These are phyloP conservation scores for Adansonia grandidieri DNA, from an alignment of 441 rosid genomes.

Conservation along the genomic window DNA sequence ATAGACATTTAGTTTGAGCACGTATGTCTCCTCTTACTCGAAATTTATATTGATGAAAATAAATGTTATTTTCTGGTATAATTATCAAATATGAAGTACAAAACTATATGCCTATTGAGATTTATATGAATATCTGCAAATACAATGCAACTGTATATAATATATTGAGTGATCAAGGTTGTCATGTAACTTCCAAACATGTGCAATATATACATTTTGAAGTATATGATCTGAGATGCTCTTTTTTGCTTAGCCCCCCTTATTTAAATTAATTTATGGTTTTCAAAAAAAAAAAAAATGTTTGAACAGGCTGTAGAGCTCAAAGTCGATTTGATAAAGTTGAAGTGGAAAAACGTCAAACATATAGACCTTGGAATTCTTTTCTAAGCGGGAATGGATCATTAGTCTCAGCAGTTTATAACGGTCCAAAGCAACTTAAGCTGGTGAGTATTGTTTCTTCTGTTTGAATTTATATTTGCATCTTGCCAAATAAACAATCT, in stretches of 20 bases:
- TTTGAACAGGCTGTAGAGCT: conserved; percentile 34
- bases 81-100: background rate
- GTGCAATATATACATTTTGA: background rate
- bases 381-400: conserved; percentile 25
- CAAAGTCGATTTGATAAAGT: conserved; percentile 11
- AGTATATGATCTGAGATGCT: background rate
- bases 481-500: background rate
- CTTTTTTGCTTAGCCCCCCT: conserved; percentile 3
- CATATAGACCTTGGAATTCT: conserved; percentile 37
- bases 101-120: conserved; percentile 9
- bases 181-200: conserved; percentile 8
- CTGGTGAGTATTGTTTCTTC: conserved; percentile 37
- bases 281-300: background rate
- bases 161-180: background rate
- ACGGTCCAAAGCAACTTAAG: conserved; percentile 24
- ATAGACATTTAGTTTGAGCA: conserved; percentile 1
- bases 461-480: background rate
- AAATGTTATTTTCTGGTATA: background rate
- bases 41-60: background rate
- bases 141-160: background rate
- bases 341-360: conserved; percentile 33
- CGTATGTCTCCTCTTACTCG: background rate
- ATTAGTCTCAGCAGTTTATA: conserved; percentile 27
- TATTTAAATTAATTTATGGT: background rate
- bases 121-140: conserved; percentile 5